Evolutionary conservation across 768 basidiomycete species (phyloP), one percentile per base, ranked within the genome.

Genomic region (Lentinula aciculospora): DNA sequence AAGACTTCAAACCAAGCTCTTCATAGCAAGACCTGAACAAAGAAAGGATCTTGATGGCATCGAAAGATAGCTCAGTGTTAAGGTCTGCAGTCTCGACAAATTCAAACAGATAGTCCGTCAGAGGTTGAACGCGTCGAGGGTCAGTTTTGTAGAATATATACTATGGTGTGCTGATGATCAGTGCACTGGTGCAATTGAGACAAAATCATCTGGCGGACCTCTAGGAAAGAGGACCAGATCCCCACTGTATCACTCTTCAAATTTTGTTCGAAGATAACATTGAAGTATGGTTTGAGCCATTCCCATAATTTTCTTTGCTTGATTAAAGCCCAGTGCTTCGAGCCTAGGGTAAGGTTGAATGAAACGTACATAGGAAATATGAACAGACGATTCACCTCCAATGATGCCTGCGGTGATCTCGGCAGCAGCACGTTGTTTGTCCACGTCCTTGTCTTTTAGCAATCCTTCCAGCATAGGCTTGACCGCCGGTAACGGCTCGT

Each of bases 341-440:
- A 86, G 8, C 91, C 92, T 84, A 66, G 23, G 19, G 63, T 17
- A 19, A 12, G 21, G n/a, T 37, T 62, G 17, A 57, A 44, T 25
- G 48, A 13, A 39, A 28, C 37, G 23, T 29, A 17, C 37, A 39
- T 17, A 40, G 31, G 3, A 27, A 25, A 53, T 25, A 47, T 17
- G 1, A n/a, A 5, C 39, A 27, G 42, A 25, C 67, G 51, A n/a
- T n/a, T n/a, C 65, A 81, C 86, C 88, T 61, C 80, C 79, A 23
- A 89, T 68, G n/a, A 89, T 60, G 25, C 88, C 88, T 2, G 88
- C 89, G 7, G 94, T 68, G 53, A 94, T 76, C 69, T 97, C 94
- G 4, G 92, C 92, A 8, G 90, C 86, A 2, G 90, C 92, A 29
- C 94, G 79, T 66, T 92, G 92, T 72, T 93, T 92, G 71, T 95